Evolutionary conservation across 2,329 filamentous ascomycete genomes (phyloP).

Genomic region (Fusarium sp.): DNA sequence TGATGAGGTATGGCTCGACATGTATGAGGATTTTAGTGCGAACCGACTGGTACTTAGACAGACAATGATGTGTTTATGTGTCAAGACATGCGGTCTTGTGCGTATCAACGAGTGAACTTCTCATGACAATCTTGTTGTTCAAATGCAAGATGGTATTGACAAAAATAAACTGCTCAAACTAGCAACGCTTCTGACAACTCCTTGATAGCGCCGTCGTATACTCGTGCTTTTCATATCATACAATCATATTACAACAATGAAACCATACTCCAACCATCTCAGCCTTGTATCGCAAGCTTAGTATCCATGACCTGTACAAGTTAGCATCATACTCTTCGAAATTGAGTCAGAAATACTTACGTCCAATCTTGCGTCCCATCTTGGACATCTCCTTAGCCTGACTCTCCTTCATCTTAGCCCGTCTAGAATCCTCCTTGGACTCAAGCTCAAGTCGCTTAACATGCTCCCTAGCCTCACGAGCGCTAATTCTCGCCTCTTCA

Average conservation of each 20-base stretch:
- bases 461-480: slow-evolving; percentile 71
- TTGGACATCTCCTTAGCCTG: slow-evolving; percentile 74
- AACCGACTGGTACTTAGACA: too few relatives aligned
- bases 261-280: background rate
- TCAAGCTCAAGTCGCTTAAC: slow-evolving; percentile 72
- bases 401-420: slow-evolving; percentile 74
- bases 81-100: too few relatives aligned
- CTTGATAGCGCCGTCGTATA: background rate
- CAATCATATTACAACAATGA: slow-evolving; percentile 13
- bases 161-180: slow-evolving; percentile 5
- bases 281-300: background rate
- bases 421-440: slow-evolving; percentile 71
- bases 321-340: background rate
- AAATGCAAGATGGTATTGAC: slow-evolving; percentile 9
- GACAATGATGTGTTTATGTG: too few relatives aligned
- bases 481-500: slow-evolving; percentile 65
- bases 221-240: slow-evolving; percentile 21
- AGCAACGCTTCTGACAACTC: background rate
- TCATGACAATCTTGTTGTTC: too few relatives aligned
- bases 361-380: slow-evolving; percentile 75
- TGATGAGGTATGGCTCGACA: too few relatives aligned
- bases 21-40: too few relatives aligned
- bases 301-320: slow-evolving; percentile 23
- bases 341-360: slow-evolving; percentile 57
- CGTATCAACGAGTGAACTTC: too few relatives aligned